A percentile compares a stretch with the other conserved stretches of the same genome.
phyloP scores from a whole-genome alignment of 179 eudicot genomes.

The Spinacia oleracea region DNA sequence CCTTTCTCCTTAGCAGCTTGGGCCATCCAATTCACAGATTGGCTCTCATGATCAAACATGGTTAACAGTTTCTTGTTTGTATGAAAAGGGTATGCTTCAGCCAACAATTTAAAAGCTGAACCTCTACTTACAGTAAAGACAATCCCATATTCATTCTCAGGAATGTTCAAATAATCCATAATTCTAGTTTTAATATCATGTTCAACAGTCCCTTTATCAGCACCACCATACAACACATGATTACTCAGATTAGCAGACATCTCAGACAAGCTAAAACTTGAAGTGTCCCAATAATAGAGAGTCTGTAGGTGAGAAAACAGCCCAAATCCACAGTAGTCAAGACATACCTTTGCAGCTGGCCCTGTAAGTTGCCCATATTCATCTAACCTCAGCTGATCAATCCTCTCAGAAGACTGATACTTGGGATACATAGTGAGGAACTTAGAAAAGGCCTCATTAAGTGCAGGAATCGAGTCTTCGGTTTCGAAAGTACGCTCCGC shows the following conservation, averaged over 20 bases:
- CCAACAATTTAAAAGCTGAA: constrained; percentile 90
- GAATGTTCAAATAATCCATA: constrained; percentile 94
- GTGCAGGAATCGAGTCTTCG: constrained; percentile 70
- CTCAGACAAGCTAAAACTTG: constrained; percentile 91
- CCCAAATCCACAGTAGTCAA: constrained; percentile 97
- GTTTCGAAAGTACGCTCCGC: constrained; percentile 78
- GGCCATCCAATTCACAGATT: constrained; percentile 97
- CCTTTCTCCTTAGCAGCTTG: constrained; percentile 94
- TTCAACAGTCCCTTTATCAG: constrained; percentile 87
- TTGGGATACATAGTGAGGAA: constrained; percentile 95
- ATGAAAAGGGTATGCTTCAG: constrained; percentile 96
- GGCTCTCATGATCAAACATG: constrained; percentile 99
- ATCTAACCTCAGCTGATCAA: constrained; percentile 84
- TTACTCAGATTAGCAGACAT: constrained; percentile 94
- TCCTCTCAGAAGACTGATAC: constrained; percentile 78
- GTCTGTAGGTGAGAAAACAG: constrained; percentile 88
- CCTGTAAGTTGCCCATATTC: constrained; percentile 77
- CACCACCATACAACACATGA: constrained; percentile 95
- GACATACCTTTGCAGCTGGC: constrained; percentile 79
- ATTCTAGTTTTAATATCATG: constrained; percentile 87
- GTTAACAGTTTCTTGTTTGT: constrained; percentile 89
- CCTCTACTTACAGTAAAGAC: constrained; percentile 97
- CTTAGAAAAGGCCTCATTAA: constrained; percentile 73
- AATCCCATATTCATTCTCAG: constrained; percentile 95
- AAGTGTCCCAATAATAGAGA: constrained; percentile 86